These are phyloP conservation scores for Acer saccharum DNA, from an alignment of 345 rosid genomes.

Conservation along the genomic window DNA sequence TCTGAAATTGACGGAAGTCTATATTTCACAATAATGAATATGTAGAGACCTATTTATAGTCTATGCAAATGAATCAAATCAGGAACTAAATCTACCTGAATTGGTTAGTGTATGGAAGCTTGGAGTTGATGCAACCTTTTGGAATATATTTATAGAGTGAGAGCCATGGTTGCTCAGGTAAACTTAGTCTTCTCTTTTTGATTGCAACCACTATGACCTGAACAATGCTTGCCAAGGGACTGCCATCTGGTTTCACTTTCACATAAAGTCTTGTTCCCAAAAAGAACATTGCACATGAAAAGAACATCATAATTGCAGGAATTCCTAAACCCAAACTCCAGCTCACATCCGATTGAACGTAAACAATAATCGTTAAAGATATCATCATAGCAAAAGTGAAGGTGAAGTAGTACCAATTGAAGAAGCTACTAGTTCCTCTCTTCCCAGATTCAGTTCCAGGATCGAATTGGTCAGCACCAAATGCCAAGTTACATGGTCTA, in stretches of 20 bases:
- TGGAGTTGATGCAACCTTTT: constrained; percentile 31
- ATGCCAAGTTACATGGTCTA: constrained; percentile 56
- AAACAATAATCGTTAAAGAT: constrained; percentile 49
- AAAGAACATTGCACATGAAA: constrained; percentile 40
- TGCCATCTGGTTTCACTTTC: constrained; percentile 45
- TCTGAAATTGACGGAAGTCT: too few relatives aligned
- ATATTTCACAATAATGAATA: too few relatives aligned
- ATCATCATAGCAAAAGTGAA: constrained; percentile 47
- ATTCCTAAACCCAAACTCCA: constrained; percentile 59
- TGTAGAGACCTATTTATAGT: too few relatives aligned
- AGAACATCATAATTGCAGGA: constrained; percentile 50
- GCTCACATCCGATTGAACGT: constrained; percentile 55
- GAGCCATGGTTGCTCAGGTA: constrained; percentile 44
- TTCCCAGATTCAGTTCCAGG: constrained; percentile 47
- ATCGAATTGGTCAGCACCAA: constrained; percentile 62
- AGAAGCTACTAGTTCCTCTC: constrained; percentile 50
- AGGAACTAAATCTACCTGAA: constrained; percentile 35
- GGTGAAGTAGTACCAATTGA: constrained; percentile 60
- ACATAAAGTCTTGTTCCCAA: constrained; percentile 43
- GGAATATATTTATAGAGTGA: constrained; percentile 37
- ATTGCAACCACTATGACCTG: constrained; percentile 55
- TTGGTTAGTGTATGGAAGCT: constrained; percentile 45
- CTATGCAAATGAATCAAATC: too few relatives aligned
- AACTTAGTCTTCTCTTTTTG: constrained; percentile 53
- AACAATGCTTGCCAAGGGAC: constrained; percentile 30